Base-by-base conservation (phyloP, 1,284 basidiomycete genomes). In the Ustilago sp. region DNA sequence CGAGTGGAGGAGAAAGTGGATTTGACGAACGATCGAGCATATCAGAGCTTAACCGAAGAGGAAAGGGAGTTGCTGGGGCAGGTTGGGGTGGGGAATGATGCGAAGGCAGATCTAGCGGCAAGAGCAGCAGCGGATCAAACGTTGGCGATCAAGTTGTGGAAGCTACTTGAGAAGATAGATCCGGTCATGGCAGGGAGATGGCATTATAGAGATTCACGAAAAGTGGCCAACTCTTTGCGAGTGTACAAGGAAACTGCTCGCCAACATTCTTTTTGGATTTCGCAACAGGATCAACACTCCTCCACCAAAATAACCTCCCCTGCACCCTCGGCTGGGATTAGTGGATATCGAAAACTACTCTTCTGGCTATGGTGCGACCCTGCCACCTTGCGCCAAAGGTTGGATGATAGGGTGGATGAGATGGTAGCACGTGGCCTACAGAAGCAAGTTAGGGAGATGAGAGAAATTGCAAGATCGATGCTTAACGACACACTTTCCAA, bases 201-300 rank as follows among this genome's bases (percentile, higher is more conserved):
- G 96, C 97, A 99, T 86, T 97, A 94, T 93, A 90, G 89, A 70
- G 97, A 99, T 82, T 91, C 93, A 0, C 89, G 97, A 19, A 99
- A 98, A 85, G 92, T 98, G 2, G 86, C 93, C 28, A 89, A 95
- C 32, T 93, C 90, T 70, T 86, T 99, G 2, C 89, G 90, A 52
- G 91, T 98, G 36, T 91, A 95, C 73, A 91, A 91, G 86, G 91
- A 94, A 70, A 90, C 90, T 1, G 91, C 92, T 1, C 88, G 88
- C 41, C 88, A 87, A 34, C 89, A 92, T 0, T 94, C 93, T 72
- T 91, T 92, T 43, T 90, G 93, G 43, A 89, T 93, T 36, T 62
- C 55, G 47, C 86, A 94, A 82, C 89, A 91, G 32, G 64, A 66
- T 34, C 34, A 47, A 45, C 11, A n/a, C 5, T 38, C 36, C 36